These are phyloP conservation scores for Erythrobasidium hasegawianum DNA, from an alignment of 1,284 basidiomycete genomes.

Conservation along the genomic window DNA sequence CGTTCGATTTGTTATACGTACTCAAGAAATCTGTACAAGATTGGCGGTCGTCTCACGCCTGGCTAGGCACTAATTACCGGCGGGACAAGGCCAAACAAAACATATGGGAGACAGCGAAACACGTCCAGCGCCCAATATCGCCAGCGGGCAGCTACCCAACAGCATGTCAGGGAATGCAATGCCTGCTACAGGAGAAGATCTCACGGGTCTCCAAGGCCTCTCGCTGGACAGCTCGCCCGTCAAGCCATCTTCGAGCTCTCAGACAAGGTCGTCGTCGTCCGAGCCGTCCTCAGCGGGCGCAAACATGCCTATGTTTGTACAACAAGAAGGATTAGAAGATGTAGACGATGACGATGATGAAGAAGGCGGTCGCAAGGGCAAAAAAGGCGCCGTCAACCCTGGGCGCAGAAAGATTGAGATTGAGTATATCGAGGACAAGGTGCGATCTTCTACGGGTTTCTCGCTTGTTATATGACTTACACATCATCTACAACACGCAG, in stretches of 20 bases:
- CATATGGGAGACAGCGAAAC: conserved; percentile 1
- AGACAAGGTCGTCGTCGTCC: conserved; percentile 21
- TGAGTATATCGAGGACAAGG: conserved; percentile 99
- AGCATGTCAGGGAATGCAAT: neutral
- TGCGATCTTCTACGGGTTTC: conserved; percentile 52
- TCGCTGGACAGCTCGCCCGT: conserved; percentile 27
- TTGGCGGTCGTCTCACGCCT: neutral
- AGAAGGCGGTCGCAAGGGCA: conserved; percentile 25
- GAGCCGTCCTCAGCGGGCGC: conserved; percentile 20
- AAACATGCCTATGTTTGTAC: conserved; percentile 11
- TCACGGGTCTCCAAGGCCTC: conserved; percentile 28
- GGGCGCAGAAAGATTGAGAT: conserved; percentile 98
- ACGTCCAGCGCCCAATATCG: neutral
- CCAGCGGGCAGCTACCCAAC: neutral
- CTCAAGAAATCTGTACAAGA: too few relatives aligned
- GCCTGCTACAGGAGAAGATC: conserved; percentile 14
- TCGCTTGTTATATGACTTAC: neutral
- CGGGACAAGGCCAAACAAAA: neutral
- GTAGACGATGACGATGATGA: conserved; percentile 34
- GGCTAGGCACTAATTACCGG: conserved; percentile 3
- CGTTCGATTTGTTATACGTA: too few relatives aligned
- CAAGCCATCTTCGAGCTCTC: conserved; percentile 33
- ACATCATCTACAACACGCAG: conserved; percentile 2
- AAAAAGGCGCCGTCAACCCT: conserved; percentile 26
- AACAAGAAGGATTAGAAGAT: conserved; percentile 31